Conservation (phyloP, 1,139 yeast species). For the Yamadazyma aaseri region DNA sequence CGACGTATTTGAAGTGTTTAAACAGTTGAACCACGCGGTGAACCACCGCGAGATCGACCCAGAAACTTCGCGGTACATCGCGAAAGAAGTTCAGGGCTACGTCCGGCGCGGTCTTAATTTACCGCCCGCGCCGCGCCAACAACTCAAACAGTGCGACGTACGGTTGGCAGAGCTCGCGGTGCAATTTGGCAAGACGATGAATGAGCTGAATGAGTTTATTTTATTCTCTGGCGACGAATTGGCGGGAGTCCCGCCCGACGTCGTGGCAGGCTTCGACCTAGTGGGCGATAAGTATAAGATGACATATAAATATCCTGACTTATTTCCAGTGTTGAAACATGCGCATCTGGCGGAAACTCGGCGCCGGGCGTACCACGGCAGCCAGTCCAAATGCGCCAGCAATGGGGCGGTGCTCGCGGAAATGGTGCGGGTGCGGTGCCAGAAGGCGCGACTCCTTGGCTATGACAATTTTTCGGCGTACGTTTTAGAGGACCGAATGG, state of each 20-base stretch:
- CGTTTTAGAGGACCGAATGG: constrained; percentile 76
- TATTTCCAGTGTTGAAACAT: constrained; percentile 71
- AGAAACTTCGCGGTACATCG: constrained; percentile 58
- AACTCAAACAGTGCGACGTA: constrained; percentile 57
- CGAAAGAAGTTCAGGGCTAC: constrained; percentile 54
- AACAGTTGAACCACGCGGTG: constrained; percentile 44
- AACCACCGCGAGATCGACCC: constrained; percentile 37
- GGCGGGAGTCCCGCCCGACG: constrained; percentile 70
- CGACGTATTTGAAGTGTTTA: constrained; percentile 63
- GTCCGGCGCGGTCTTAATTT: constrained; percentile 68
- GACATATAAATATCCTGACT: constrained; percentile 80
- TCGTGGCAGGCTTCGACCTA: constrained; percentile 55
- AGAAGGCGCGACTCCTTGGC: constrained; percentile 63
- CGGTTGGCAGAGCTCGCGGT: constrained; percentile 57
- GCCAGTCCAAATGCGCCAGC: constrained; percentile 61
- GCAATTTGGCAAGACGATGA: constrained; percentile 61
- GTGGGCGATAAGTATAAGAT: constrained; percentile 54
- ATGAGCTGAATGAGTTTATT: constrained; percentile 66
- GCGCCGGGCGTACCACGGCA: constrained; percentile 61
- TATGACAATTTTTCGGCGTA: constrained; percentile 67
- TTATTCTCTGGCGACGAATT: constrained; percentile 63
- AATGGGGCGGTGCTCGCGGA: constrained; percentile 61
- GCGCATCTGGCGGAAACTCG: constrained; percentile 66
- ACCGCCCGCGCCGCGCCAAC: constrained; percentile 51
- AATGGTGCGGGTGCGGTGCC: constrained; percentile 59